Base-by-base conservation (phyloP, 768 basidiomycete species). In the Suillus tomentosus region DNA sequence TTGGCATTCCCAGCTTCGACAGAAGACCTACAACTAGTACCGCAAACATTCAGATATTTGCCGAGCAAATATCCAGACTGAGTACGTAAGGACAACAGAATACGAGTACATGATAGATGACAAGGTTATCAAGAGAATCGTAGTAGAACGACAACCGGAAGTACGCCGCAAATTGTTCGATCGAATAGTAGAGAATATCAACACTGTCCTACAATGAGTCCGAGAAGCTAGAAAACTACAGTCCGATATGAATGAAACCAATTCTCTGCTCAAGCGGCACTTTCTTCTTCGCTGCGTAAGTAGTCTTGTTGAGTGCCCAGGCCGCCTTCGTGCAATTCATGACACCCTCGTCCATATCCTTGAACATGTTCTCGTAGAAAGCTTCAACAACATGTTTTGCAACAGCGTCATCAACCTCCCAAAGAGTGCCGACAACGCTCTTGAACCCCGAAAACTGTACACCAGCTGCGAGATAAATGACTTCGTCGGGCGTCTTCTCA, bases 391-490 rank as follows among this genome's bases (percentile, higher is more conserved):
- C 63, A 54, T 66, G 58, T 19, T 50, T 24, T 47, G 50, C 62
- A 22, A 62, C 3, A 6, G 7, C 48, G 15, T 69, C 68, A 11
- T 66, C 68, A 19, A 69, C 60, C 0, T 64, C 67, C 71, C 72
- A 75, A 65, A 73, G 62, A 27, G 70, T 73, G 3, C 70, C 74
- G 14, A 75, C 42, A 9, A 74, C 69, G 57, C 66, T 65, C 40
- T 58, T 63, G 48, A 66, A 75, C 6, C 72, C 72, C 1, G 71
- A 65, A 22, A 69, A 65, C 24, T 72, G 65, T 68, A 74, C 65
- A 17, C 67, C 69, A 17, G 68, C 68, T n/a, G 71, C 68, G 5
- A 75, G 68, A 58, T 75, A 74, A 19, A 72, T 65, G 31, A 58
- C 66, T 59, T 65, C 71, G 40, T 66, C 73, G 0, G 74, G 67